Conservation (phyloP, 257 asterid genomes). For the Solanum sejunctum region DNA sequence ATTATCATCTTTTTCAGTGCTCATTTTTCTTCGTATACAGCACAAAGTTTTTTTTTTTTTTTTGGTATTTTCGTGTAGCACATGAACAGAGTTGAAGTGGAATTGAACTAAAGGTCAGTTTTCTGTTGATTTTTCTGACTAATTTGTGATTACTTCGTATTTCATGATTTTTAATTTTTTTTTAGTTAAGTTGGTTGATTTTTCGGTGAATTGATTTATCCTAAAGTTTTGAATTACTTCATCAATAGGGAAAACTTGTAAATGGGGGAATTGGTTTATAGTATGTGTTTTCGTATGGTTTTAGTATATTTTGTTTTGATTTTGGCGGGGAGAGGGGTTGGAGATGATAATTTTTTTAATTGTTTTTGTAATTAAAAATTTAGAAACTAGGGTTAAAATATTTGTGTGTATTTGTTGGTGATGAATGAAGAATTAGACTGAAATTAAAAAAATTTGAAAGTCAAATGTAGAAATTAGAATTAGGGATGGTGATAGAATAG, state of each 20-base stretch:
- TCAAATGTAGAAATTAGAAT: not conserved
- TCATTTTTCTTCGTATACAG: not conserved
- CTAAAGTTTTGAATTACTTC: conserved; percentile 6
- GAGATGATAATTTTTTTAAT: not conserved
- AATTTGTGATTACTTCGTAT: not conserved
- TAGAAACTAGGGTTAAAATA: not conserved
- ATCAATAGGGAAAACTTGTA: not conserved
- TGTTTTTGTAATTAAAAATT: not conserved
- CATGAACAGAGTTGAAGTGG: not conserved
- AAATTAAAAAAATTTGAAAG: not conserved
- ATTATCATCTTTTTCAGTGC: not conserved
- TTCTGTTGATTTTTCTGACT: not conserved
- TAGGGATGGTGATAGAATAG: not conserved
- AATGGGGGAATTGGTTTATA: not conserved
- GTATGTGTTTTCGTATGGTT: not conserved
- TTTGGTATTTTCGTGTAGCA: not conserved
- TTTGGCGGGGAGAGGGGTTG: not conserved
- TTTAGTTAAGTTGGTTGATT: not conserved
- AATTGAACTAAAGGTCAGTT: not conserved
- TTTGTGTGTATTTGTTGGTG: not conserved
- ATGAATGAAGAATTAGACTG: not conserved
- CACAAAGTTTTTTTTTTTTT: not conserved
- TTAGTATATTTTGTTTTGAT: not conserved
- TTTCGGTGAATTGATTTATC: not conserved
- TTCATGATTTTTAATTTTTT: not conserved